Evolutionary conservation across 495 filamentous ascomycete species (phyloP), one percentile per base, ranked within the genome.

Genomic region (Staphylotrichum tortipilum): DNA sequence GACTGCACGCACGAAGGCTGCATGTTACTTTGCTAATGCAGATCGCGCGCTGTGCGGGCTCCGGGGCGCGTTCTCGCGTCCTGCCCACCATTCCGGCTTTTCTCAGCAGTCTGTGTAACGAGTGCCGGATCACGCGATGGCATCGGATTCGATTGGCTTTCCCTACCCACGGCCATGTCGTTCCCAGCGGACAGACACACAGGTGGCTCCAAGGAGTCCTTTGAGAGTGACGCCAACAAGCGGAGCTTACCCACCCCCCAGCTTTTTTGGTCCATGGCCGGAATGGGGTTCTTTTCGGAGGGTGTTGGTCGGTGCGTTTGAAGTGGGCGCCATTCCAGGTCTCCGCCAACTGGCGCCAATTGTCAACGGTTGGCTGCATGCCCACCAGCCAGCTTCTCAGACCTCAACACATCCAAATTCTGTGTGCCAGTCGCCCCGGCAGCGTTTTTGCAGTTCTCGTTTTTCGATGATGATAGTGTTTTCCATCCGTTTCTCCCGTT

Each of bases 61-160:
- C 15, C 22, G 7, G 3, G n/a, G 40, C 48, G 40, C 48, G 48
- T 50, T 18, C 15, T 31, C 31, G 41, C 40, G 49, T 45, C 26
- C 41, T 26, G 42, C 18, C 49, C 41, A 38, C 34, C 31, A 41
- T 18, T 28, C 19, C 18, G 34, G 42, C 23, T 38, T 15, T 22
- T 14, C 31, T 33, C 30, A 24, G 33, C 14, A 41, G 17, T 4
- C 7, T 45, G 49, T 51, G 48, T 44, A 8, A 45, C 41, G 3
- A 3, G 41, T 24, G 34, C 37, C 37, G 29, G n/a, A 41, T 15
- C 33, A 7, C 28, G 22, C 28, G 19, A 40, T 49, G 4, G 10
- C 24, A 39, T 8, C 5, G 5, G 23, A 14, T 11, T 38, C 18
- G 40, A 39, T 45, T 39, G 41, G 49, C 33, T 15, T 33, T 39